Conservation (phyloP, 2,329 filamentous ascomycete genomes). For the Exophiala phaeomuriformis region DNA sequence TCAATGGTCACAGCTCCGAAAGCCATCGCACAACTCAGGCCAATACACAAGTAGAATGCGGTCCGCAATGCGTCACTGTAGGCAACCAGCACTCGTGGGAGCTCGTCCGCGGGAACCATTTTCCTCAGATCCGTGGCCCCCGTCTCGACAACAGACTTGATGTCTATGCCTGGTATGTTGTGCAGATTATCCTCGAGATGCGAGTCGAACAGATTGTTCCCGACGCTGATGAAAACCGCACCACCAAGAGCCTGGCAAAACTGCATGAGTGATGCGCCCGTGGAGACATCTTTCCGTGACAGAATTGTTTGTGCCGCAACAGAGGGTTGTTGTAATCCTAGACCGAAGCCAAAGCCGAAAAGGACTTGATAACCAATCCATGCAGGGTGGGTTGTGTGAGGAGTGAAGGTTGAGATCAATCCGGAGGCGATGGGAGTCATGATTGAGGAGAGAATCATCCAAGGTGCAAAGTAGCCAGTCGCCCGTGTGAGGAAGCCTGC, state of each 20-base stretch:
- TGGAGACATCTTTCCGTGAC: neutral
- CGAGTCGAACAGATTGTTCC: constrained; percentile 55
- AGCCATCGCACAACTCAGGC: constrained; percentile 47
- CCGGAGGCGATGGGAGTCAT: constrained; percentile 29
- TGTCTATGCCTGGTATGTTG: constrained; percentile 35
- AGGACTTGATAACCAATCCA: constrained; percentile 37
- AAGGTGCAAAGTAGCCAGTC: neutral
- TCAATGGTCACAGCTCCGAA: constrained; percentile 51
- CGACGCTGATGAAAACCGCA: neutral
- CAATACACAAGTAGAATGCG: constrained; percentile 54
- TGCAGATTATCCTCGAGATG: constrained; percentile 47
- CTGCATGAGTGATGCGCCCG: neutral
- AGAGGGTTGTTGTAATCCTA: constrained; percentile 24
- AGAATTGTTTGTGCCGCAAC: neutral
- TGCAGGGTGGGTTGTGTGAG: constrained; percentile 25
- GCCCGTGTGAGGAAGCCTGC: neutral
- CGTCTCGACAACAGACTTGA: constrained; percentile 24
- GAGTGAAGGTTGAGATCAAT: constrained; percentile 31
- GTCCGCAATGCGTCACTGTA: constrained; percentile 34
- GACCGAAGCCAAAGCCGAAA: constrained; percentile 26
- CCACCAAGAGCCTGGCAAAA: neutral
- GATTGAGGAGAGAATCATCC: constrained; percentile 25
- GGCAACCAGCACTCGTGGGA: constrained; percentile 31
- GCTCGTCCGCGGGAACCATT: constrained; percentile 30
- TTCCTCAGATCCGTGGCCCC: constrained; percentile 39